Evolutionary conservation across 768 basidiomycete species (phyloP).

Genomic region (Neoboletus subvelutipes): DNA sequence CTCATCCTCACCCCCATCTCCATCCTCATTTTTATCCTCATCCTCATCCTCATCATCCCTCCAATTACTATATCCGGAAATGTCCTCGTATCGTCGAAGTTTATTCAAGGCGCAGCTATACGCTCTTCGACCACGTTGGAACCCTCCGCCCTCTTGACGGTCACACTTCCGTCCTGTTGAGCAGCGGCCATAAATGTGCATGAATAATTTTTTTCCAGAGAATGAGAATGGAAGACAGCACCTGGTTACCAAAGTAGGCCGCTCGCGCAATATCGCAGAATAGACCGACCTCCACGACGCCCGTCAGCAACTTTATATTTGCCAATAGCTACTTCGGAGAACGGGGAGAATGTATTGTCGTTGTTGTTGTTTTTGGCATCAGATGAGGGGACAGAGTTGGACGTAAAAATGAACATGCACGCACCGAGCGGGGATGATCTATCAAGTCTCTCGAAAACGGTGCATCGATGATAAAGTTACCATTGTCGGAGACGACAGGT

Average conservation of each 20-base stretch:
- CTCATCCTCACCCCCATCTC: no score
- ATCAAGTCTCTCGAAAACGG: conserved; percentile 75
- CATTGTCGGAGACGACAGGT: conserved; percentile 95
- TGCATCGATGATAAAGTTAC: conserved; percentile 97
- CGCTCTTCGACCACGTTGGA: conserved; percentile 23
- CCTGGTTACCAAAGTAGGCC: conserved; percentile 94
- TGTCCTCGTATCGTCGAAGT: neutral
- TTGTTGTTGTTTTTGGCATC: neutral
- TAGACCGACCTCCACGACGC: conserved; percentile 98
- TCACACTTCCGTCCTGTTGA: conserved; percentile 68
- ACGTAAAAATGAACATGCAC: neutral
- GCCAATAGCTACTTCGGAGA: conserved; percentile 56
- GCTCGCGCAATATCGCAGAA: conserved; percentile 92
- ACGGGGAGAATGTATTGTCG: no score
- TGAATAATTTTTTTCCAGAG: neutral
- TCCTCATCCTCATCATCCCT: neutral
- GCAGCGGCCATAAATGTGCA: neutral
- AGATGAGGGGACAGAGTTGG: neutral
- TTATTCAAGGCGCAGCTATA: conserved; percentile 9
- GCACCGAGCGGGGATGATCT: conserved; percentile 61
- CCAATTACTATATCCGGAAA: neutral
- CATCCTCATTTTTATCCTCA: neutral
- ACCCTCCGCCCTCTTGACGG: conserved; percentile 45
- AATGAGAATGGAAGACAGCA: conserved; percentile 27
- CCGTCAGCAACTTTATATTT: conserved; percentile 90